Conservation (phyloP, 805 yeast genomes). For the Sugiyamaella floridensis region DNA sequence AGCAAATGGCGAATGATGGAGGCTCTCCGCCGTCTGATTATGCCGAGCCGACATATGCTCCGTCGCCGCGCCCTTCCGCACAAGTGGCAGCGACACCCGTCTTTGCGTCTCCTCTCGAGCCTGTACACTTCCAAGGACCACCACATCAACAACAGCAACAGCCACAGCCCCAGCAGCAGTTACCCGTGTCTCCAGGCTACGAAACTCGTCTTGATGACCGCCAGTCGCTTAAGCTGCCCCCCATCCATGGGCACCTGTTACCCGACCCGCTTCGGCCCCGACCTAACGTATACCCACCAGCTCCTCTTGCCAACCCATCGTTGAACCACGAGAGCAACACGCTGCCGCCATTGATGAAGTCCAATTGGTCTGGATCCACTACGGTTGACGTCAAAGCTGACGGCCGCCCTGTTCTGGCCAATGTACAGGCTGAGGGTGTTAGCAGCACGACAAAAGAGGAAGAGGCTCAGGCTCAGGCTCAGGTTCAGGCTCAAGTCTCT, state of each 20-base stretch:
- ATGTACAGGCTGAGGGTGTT: no score
- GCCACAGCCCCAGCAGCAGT: background rate
- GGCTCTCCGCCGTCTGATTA: background rate
- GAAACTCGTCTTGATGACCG: background rate
- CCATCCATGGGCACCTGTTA: background rate
- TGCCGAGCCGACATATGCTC: background rate
- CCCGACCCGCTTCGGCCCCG: background rate
- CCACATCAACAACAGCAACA: slow-evolving; percentile 5
- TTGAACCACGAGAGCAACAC: background rate
- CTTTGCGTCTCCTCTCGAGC: background rate
- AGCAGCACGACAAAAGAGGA: no score
- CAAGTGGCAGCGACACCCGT: background rate
- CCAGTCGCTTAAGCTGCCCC: background rate
- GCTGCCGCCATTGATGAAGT: background rate
- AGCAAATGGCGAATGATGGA: background rate
- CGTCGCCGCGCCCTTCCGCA: background rate
- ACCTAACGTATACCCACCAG: background rate
- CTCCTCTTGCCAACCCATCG: background rate
- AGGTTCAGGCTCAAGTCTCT: background rate
- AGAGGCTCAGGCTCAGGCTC: background rate
- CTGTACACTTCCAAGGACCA: background rate
- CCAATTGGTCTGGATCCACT: background rate
- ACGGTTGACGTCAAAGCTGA: background rate
- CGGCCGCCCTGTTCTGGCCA: no score
- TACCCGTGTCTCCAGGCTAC: background rate